A percentile compares a stretch with the other conserved stretches of the same genome.
These are phyloP conservation scores for Clitopilus passeckerianus DNA, from an alignment of 768 basidiomycete species.

Conservation along the genomic window DNA sequence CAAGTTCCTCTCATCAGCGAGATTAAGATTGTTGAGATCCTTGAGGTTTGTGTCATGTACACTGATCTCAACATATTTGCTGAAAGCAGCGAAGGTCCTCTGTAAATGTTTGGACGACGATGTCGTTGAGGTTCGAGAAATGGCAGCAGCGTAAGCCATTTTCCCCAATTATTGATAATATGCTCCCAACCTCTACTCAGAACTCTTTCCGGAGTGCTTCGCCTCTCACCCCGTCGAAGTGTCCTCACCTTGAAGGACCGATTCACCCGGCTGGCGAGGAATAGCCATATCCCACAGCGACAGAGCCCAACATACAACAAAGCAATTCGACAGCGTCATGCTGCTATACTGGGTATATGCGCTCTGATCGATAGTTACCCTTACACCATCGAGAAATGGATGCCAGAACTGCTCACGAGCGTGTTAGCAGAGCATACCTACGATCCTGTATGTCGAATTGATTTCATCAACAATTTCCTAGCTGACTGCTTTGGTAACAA, in stretches of 20 bases:
- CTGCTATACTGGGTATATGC: slow-evolving; percentile 91
- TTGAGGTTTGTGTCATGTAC: slow-evolving; percentile 50
- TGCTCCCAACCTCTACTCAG: slow-evolving; percentile 25
- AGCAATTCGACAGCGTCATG: slow-evolving; percentile 76
- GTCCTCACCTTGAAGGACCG: slow-evolving; percentile 75
- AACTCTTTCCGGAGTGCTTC: slow-evolving; percentile 78
- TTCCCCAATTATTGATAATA: neutral
- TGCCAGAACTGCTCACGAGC: slow-evolving; percentile 78
- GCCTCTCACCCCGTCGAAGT: slow-evolving; percentile 75
- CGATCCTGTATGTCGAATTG: slow-evolving; percentile 55
- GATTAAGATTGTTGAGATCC: slow-evolving; percentile 67
- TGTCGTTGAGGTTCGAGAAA: slow-evolving; percentile 85
- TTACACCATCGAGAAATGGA: slow-evolving; percentile 93
- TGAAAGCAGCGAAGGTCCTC: slow-evolving; percentile 45
- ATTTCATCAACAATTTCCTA: no score
- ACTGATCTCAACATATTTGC: neutral
- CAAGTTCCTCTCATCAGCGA: slow-evolving; percentile 80
- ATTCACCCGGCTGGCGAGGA: slow-evolving; percentile 70
- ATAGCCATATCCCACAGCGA: slow-evolving; percentile 60
- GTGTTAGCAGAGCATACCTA: slow-evolving; percentile 80
- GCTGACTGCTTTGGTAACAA: neutral
- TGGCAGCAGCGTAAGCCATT: slow-evolving; percentile 64
- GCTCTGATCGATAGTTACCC: slow-evolving; percentile 93
- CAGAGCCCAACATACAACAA: slow-evolving; percentile 62
- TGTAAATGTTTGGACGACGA: slow-evolving; percentile 83